Evolutionary conservation across 129 eudicot genomes (phyloP).

Genomic region (Chrysanthemum seticuspe): DNA sequence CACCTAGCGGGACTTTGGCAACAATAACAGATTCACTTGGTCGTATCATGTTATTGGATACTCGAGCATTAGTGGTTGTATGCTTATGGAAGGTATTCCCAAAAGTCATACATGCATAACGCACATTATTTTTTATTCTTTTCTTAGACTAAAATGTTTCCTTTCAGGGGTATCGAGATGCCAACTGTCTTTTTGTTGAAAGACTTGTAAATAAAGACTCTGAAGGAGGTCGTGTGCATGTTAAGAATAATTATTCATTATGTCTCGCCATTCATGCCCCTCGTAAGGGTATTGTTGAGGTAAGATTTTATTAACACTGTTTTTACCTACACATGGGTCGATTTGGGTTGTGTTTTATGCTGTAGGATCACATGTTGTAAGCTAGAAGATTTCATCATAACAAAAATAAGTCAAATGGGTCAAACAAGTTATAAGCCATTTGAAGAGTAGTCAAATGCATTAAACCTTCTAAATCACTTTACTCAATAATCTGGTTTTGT

Average conservation of each 20-base stretch:
- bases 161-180: constrained; percentile 94
- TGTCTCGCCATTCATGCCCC: constrained; percentile 98
- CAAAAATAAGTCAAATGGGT: not conserved
- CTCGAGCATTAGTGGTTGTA: constrained; percentile 96
- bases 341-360: not conserved
- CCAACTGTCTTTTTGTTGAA: constrained; percentile 90
- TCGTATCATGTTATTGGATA: constrained; percentile 87
- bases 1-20: constrained; percentile 99
- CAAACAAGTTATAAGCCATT: not conserved
- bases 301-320: constrained; percentile 18
- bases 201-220: constrained; percentile 68
- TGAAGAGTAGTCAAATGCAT: not conserved
- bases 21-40: constrained; percentile 98
- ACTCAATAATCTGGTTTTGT: not conserved
- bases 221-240: constrained; percentile 32
- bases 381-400: not conserved
- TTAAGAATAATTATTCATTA: constrained; percentile 83
- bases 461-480: not conserved
- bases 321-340: not conserved
- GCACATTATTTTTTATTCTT: not conserved
- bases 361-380: not conserved
- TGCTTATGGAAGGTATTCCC: constrained; percentile 88
- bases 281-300: constrained; percentile 95
- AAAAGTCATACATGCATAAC: not conserved
- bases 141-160: not conserved